Conservation (phyloP, 768 basidiomycete genomes). For the Leucocoprinus leucothites region DNA sequence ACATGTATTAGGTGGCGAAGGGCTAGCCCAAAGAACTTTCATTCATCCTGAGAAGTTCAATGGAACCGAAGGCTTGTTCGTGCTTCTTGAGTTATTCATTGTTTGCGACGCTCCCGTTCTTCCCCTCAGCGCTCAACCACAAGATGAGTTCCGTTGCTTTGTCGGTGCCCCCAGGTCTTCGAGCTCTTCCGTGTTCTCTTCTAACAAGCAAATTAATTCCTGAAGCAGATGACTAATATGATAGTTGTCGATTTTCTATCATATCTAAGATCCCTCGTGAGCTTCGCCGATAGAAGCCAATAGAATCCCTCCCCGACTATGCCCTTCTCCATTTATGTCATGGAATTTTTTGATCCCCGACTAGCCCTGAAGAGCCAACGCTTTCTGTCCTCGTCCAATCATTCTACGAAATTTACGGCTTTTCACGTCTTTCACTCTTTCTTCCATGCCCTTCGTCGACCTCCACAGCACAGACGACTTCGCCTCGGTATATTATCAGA, state of each 20-base stretch:
- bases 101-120: background rate
- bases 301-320: background rate
- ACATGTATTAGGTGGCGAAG: too few relatives aligned
- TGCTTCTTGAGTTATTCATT: too few relatives aligned
- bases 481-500: conserved; percentile 69
- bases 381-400: conserved; percentile 8
- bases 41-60: too few relatives aligned
- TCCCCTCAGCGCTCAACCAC: too few relatives aligned
- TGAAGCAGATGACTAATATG: background rate
- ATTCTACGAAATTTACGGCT: conserved; percentile 14
- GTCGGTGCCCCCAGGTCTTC: too few relatives aligned
- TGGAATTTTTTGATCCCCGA: conserved; percentile 1
- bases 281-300: background rate
- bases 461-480: conserved; percentile 60
- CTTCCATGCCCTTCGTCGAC: conserved; percentile 66
- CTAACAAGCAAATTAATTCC: too few relatives aligned
- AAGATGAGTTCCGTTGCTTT: too few relatives aligned
- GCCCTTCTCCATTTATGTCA: conserved; percentile 6
- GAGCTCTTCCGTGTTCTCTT: too few relatives aligned
- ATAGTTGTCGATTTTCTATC: background rate
- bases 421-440: conserved; percentile 6
- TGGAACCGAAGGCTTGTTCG: too few relatives aligned
- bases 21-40: too few relatives aligned
- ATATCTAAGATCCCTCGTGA: conserved; percentile 7
- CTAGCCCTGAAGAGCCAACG: background rate